Conservation (phyloP, 192 early-diverging fungal genomes). For the Gryganskiella cystojenkinii region DNA sequence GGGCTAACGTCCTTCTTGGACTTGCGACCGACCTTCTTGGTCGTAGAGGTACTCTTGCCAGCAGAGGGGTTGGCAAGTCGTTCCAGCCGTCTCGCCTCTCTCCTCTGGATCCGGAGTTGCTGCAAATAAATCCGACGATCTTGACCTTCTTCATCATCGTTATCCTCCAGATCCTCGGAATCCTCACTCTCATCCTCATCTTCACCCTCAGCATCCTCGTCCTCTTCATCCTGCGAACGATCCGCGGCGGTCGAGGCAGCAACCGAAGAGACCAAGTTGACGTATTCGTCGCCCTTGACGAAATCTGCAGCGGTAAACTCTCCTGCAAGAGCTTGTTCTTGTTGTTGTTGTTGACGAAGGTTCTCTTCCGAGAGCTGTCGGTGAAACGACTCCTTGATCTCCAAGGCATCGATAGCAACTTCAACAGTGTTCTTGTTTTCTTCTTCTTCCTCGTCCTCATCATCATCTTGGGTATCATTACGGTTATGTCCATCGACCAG, state of each 20-base stretch:
- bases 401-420: constrained; percentile 11
- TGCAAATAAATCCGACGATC: constrained; percentile 51
- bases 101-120: constrained; percentile 29
- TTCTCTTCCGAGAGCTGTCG: constrained; percentile 7
- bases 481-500: constrained; percentile 14
- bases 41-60: background rate
- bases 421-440: background rate
- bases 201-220: constrained; percentile 17
- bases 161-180: constrained; percentile 45
- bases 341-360: background rate
- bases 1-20: constrained; percentile 9
- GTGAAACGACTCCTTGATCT: background rate
- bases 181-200: constrained; percentile 46
- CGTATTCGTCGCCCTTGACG: constrained; percentile 14
- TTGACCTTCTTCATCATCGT: constrained; percentile 50
- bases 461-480: constrained; percentile 30
- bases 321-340: background rate
- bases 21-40: constrained; percentile 2
- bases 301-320: constrained; percentile 6
- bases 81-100: constrained; percentile 49
- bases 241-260: background rate
- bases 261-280: constrained; percentile 6
- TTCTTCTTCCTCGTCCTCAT: background rate
- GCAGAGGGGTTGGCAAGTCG: constrained; percentile 12
- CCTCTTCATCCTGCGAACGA: background rate